Evolutionary conservation across 164 flowering plant species (phyloP).

Genomic region (Chimonanthus salicifolius): DNA sequence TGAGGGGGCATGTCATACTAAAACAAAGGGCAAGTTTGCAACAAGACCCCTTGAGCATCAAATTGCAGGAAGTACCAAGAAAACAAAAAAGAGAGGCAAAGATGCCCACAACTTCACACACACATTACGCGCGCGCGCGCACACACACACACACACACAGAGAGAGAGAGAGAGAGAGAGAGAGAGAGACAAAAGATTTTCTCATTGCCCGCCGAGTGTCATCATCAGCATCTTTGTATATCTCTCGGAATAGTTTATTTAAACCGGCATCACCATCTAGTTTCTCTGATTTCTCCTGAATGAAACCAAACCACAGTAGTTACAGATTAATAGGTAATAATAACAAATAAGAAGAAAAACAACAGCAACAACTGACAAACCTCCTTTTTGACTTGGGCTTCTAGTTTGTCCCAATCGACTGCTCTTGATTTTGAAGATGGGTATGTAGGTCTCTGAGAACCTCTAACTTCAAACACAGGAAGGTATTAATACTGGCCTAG

Average conservation of each 20-base stretch:
- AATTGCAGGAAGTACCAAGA: no score
- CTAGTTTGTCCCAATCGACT: constrained; percentile 90
- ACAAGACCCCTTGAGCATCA: no score
- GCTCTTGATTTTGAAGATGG: constrained; percentile 57
- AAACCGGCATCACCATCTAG: constrained; percentile 96
- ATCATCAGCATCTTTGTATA: constrained; percentile 84
- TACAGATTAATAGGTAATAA: no score
- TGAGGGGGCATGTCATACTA: no score
- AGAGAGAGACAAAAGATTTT: constrained; percentile 79
- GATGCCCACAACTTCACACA: no score
- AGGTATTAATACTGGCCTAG: neutral
- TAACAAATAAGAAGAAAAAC: neutral
- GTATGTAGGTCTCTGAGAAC: constrained; percentile 39
- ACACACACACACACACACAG: neutral
- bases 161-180: constrained; percentile 19
- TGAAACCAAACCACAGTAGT: neutral
- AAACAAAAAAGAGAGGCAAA: no score
- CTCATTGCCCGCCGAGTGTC: constrained; percentile 89
- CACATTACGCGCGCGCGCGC: no score
- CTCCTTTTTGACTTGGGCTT: constrained; percentile 93
- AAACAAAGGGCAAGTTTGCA: no score
- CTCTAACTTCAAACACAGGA: constrained; percentile 17
- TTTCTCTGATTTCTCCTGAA: constrained; percentile 96
- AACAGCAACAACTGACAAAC: constrained; percentile 20
- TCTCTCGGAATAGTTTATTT: constrained; percentile 83